phyloP scores from a whole-genome alignment of 805 yeast genomes.

The Nakazawaea pomicola region DNA sequence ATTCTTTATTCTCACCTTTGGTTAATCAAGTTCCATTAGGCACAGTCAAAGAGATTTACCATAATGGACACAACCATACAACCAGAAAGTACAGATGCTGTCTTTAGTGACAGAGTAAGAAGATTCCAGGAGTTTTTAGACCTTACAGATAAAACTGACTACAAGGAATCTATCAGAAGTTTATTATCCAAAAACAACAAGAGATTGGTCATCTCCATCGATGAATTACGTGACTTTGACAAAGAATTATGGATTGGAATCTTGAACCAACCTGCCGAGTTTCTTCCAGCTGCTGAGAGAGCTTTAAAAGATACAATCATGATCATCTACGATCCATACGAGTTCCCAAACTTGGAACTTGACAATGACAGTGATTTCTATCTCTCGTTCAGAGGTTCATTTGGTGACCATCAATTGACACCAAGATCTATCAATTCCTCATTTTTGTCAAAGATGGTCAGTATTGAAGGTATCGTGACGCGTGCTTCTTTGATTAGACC shows the following conservation, averaged over 20 bases:
- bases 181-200: slow-evolving; percentile 65
- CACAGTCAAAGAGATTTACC: too few relatives aligned
- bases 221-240: slow-evolving; percentile 85
- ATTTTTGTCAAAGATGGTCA: slow-evolving; percentile 73
- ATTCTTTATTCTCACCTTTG: background rate
- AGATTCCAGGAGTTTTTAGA: slow-evolving; percentile 81
- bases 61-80: slow-evolving; percentile 11
- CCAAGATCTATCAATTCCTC: slow-evolving; percentile 83
- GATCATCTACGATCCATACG: slow-evolving; percentile 62
- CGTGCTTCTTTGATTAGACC: slow-evolving; percentile 92
- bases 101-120: slow-evolving; percentile 78
- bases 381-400: slow-evolving; percentile 82
- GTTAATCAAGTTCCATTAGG: too few relatives aligned
- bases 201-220: slow-evolving; percentile 72
- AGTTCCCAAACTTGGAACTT: slow-evolving; percentile 44
- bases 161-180: slow-evolving; percentile 63
- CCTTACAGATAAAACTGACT: slow-evolving; percentile 50
- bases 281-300: slow-evolving; percentile 80
- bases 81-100: slow-evolving; percentile 27
- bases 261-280: slow-evolving; percentile 74
- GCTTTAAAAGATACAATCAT: slow-evolving; percentile 78
- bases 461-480: slow-evolving; percentile 94
- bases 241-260: slow-evolving; percentile 72
- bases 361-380: slow-evolving; percentile 63
- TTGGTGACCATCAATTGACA: slow-evolving; percentile 81